Percentiles rank a stretch among this genome's conserved stretches.
Evolutionary conservation across 768 basidiomycete species (phyloP).

Genomic region (Mycena chlorophos): DNA sequence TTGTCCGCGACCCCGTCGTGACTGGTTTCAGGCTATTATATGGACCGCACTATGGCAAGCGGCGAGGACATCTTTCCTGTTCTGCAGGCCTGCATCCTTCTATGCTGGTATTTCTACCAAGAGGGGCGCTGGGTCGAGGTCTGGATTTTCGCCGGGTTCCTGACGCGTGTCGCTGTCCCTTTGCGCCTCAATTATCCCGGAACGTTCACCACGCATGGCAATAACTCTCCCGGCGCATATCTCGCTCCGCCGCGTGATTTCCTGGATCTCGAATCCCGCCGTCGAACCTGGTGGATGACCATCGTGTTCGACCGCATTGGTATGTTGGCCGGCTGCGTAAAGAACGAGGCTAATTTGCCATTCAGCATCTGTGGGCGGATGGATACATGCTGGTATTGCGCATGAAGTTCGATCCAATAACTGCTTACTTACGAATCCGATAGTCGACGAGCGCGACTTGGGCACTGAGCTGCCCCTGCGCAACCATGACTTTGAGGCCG

Average conservation of each 20-base stretch:
- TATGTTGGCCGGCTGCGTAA: conserved; percentile 18
- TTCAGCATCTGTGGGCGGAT: conserved; percentile 69
- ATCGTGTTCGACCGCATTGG: conserved; percentile 81
- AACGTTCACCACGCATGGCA: conserved; percentile 70
- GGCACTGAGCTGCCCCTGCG: conserved; percentile 82
- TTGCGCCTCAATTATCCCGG: conserved; percentile 84
- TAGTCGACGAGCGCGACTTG: conserved; percentile 77
- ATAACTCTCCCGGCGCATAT: conserved; percentile 74
- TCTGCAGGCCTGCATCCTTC: conserved; percentile 81
- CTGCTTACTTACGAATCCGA: not conserved
- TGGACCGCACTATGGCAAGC: conserved; percentile 87
- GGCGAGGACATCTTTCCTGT: conserved; percentile 86
- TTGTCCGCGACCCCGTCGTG: not conserved
- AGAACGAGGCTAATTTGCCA: conserved; percentile 13
- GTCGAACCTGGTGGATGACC: conserved; percentile 91
- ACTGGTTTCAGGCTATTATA: conserved; percentile 49
- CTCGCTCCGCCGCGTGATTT: conserved; percentile 76
- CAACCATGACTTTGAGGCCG: conserved; percentile 71
- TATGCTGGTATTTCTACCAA: conserved; percentile 90
- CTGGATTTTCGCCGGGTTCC: conserved; percentile 87
- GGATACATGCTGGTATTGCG: conserved; percentile 72
- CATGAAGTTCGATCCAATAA: not conserved
- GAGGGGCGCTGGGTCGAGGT: conserved; percentile 90
- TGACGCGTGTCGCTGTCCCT: conserved; percentile 79
- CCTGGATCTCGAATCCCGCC: conserved; percentile 72